Evolutionary conservation across 2,329 filamentous ascomycete species (phyloP).

Genomic region (Chaetomium olivaceum): DNA sequence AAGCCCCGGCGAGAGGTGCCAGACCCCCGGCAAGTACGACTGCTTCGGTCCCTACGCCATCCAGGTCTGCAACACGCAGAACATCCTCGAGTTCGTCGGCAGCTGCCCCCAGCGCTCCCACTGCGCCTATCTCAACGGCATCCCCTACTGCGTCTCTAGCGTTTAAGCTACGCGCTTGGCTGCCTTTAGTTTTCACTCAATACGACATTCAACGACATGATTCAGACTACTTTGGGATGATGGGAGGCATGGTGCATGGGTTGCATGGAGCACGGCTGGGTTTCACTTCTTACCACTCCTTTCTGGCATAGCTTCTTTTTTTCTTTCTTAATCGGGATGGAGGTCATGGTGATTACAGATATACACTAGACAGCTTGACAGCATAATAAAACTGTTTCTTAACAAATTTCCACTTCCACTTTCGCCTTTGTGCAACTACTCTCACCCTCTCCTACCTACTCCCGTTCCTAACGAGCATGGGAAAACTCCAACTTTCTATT

Average conservation of each 20-base stretch:
- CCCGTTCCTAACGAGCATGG: no score
- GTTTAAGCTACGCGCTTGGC: background rate
- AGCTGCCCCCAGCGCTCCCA: conserved; percentile 30
- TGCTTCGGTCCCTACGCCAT: conserved; percentile 33
- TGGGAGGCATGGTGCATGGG: background rate
- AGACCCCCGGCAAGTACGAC: conserved; percentile 31
- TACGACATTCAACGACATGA: background rate
- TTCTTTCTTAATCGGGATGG: background rate
- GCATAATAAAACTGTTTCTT: background rate
- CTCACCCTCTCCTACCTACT: no score
- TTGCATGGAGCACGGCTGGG: background rate
- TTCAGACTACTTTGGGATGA: background rate
- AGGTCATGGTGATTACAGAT: background rate
- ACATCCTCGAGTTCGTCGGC: conserved; percentile 29
- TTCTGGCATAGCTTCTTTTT: background rate
- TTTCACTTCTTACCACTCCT: conserved; percentile 15
- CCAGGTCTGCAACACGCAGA: conserved; percentile 34
- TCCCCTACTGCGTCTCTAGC: conserved; percentile 32
- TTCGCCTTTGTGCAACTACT: no score
- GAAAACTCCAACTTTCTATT: no score
- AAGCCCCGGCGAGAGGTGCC: conserved; percentile 27
- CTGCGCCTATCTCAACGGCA: conserved; percentile 32
- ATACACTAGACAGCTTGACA: background rate
- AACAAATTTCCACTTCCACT: no score
- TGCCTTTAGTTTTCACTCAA: background rate